Base-by-base conservation (phyloP, 192 early-diverging fungal species). In the Backusella tuberculispora region DNA sequence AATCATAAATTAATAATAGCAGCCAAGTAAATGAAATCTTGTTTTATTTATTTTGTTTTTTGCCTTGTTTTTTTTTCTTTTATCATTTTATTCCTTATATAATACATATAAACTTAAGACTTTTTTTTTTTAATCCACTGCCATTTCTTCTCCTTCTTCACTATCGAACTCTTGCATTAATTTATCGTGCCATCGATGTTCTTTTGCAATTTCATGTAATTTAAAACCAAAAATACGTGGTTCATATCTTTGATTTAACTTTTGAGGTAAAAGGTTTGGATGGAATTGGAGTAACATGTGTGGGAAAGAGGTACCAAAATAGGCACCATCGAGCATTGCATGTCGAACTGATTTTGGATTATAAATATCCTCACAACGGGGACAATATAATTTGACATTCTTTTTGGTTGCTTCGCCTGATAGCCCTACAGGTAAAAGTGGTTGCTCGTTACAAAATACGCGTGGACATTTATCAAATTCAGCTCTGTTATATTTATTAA, bases 141-240 rank as follows among this genome's bases (percentile, higher is more conserved):
- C 2, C 29, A 34, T 34, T 34, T 34, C 6, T 43, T 43, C 7
- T 42, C 7, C 41, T 3, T 7, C 41, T 42, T 42, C 41, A 42
- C 7, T 42, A 42, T 63, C 26, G 24, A 40, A 74, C n/a, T 45
- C 44, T 66, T 95, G 92, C 41, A 90, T 84, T 79, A 92, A 66
- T 69, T 89, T 85, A 79, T 98, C 94, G 86, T 96, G 96, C 85
- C 88, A 91, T 74, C 96, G 82, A 79, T 96, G 94, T 77, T 94
- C 92, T 76, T 91, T 88, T 15, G 95, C 94, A 21, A 88, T 88
- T 29, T 85, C 80, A 83, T 99, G 94, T 60, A 99, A 81, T 69
- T 92, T 94, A 86, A 99, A 99, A 15, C 98, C 98, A 89, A 98
- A 99, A 48, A 99, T 97, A 38, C 88, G 89, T 17, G 98, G 98